Evolutionary conservation across 768 basidiomycete species (phyloP).

Genomic region (Cyathus striatus): DNA sequence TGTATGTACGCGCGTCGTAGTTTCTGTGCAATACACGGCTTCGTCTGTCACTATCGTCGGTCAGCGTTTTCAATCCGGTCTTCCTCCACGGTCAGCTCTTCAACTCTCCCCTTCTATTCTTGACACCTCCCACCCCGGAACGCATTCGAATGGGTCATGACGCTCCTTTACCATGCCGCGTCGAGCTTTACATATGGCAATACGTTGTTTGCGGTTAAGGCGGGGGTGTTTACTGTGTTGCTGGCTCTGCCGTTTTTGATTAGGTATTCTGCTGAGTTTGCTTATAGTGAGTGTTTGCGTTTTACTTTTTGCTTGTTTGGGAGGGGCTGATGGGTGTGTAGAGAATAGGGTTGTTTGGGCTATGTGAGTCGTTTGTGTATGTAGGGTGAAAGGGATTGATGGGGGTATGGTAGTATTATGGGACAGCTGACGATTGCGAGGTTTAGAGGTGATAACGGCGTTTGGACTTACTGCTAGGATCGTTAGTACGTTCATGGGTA

Average conservation of each 20-base stretch:
- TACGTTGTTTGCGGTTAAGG: conserved; percentile 65
- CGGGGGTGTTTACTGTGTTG: conserved; percentile 56
- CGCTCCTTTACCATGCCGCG: conserved; percentile 33
- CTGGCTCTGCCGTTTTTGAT: neutral
- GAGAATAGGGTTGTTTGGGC: neutral
- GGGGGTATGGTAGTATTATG: conserved; percentile 48
- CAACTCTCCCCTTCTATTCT: no score
- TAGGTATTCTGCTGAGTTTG: neutral
- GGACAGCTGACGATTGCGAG: conserved; percentile 67
- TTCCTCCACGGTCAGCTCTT: no score
- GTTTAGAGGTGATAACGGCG: conserved; percentile 72
- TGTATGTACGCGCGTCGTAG: no score
- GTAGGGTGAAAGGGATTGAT: no score
- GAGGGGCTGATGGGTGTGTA: neutral
- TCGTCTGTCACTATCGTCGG: no score
- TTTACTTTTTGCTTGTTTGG: neutral
- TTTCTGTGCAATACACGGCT: no score
- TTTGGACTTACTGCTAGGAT: conserved; percentile 61
- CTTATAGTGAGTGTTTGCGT: neutral
- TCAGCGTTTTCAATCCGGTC: no score
- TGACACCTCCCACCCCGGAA: conserved; percentile 67
- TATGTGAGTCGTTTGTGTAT: neutral
- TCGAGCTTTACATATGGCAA: conserved; percentile 51
- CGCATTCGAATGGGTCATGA: conserved; percentile 45
- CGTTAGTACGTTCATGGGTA: conserved; percentile 61